These are phyloP conservation scores for Moelleriella libera DNA, from an alignment of 2,329 filamentous ascomycete species.

Conservation along the genomic window DNA sequence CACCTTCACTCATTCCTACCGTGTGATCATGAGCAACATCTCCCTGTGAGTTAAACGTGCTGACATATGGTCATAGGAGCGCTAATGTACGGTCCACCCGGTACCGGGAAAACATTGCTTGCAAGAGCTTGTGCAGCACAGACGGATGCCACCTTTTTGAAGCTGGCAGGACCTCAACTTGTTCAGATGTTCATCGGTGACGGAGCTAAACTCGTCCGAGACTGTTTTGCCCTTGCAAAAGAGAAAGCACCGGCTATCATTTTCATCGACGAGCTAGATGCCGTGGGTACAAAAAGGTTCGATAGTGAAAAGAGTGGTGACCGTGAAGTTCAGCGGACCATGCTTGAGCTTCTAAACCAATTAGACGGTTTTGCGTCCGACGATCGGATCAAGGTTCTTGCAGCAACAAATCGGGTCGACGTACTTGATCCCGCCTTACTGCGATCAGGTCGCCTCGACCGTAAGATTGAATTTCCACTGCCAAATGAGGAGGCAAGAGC, in stretches of 20 bases:
- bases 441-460: constrained; percentile 80
- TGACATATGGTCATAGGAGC: constrained; percentile 60
- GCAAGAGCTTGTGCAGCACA: constrained; percentile 94
- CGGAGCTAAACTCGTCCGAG: constrained; percentile 90
- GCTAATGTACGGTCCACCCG: constrained; percentile 91
- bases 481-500: constrained; percentile 96
- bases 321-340: constrained; percentile 93
- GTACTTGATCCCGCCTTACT: constrained; percentile 85
- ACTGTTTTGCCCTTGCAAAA: constrained; percentile 94
- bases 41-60: neutral
- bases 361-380: constrained; percentile 95
- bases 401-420: constrained; percentile 88
- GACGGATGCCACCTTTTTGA: constrained; percentile 96
- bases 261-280: constrained; percentile 97
- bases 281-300: constrained; percentile 97
- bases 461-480: constrained; percentile 96
- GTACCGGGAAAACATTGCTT: constrained; percentile 81
- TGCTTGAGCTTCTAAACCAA: constrained; percentile 97
- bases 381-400: constrained; percentile 91
- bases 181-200: constrained; percentile 99
- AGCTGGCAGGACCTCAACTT: constrained; percentile 91
- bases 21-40: neutral
- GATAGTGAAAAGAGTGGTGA: constrained; percentile 97
- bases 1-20: too few relatives aligned
- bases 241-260: constrained; percentile 99